Evolutionary conservation across 805 yeast genomes (phyloP).

Genomic region (Saturnispora serradocipensis): DNA sequence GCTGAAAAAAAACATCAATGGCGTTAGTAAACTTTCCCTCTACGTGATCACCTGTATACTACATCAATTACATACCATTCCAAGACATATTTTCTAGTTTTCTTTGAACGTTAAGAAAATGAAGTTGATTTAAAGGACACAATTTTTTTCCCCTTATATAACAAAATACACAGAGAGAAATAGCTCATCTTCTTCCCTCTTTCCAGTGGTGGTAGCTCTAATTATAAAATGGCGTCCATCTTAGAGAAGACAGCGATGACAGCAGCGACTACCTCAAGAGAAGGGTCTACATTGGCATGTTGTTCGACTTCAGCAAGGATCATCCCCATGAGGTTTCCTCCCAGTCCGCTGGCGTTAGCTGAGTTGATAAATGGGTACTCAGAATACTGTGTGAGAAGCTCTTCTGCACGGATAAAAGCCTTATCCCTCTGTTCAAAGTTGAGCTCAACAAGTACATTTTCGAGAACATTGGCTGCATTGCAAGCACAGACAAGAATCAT

Average conservation of each 20-base stretch:
- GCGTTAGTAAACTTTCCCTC: neutral
- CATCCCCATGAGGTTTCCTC: constrained; percentile 53
- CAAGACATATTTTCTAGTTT: constrained; percentile 22
- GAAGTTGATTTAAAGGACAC: neutral
- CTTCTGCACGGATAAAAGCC: constrained; percentile 93
- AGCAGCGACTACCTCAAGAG: constrained; percentile 85
- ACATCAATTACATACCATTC: constrained; percentile 24
- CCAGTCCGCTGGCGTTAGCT: constrained; percentile 43
- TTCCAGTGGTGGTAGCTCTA: neutral
- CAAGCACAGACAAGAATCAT: constrained; percentile 79
- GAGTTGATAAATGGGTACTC: constrained; percentile 69
- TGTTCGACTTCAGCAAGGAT: constrained; percentile 42
- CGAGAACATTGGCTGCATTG: constrained; percentile 93
- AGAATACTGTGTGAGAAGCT: constrained; percentile 68
- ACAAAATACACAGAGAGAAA: constrained; percentile 2
- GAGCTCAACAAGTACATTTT: constrained; percentile 68
- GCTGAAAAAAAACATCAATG: constrained; percentile 36
- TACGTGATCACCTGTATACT: neutral
- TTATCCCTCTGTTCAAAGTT: constrained; percentile 85
- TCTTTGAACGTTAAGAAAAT: neutral
- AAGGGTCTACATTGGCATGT: constrained; percentile 47
- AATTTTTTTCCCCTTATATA: neutral
- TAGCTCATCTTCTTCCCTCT: constrained; percentile 8
- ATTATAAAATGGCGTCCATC: constrained; percentile 77
- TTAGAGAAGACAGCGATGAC: constrained; percentile 83